Evolutionary conservation across 768 basidiomycete species (phyloP), one percentile per base, ranked within the genome.

Genomic region (Pulveroboletus ravenelii): DNA sequence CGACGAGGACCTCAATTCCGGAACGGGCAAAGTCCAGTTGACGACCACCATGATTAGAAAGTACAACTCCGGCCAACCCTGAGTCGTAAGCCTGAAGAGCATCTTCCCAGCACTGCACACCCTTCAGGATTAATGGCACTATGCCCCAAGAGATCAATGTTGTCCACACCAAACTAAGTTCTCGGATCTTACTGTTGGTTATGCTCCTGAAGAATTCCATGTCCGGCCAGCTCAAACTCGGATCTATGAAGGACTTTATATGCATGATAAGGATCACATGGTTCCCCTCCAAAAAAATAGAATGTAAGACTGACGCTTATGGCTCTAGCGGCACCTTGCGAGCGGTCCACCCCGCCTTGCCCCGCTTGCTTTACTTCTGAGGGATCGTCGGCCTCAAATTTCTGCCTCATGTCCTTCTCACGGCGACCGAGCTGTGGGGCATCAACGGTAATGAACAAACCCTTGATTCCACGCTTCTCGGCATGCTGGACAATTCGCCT

Each of bases 381-480:
- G 7, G 68, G 68, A 30, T 70, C 68, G 35, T 85, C 87, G 3
- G 87, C 92, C 35, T 88, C 90, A 53, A 97, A 97, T 64, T 93
- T 95, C 83, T 88, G 88, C 23, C 95, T 78, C 93, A 98, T 97
- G 63, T 98, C 95, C 52, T 94, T 93, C 67, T 95, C 93, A 52
- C 94, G 79, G 12, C 93, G 81, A 39, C 95, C 95, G 10, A 98
- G 83, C 58, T 96, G 93, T 6, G 95, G 95, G 0, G 95, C 95
- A 70, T 98, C 95, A 25, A 98, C 95, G 0, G 95, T 97, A 65
- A 98, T 96, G 69, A 98, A 97, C 12, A 98, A 73, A 4, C 79
- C 95, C 66, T 93, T 94, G 63, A 99, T 80, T 2, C 95, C 95
- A 25, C 93, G 81, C 55, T 78, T 73, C 69, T 94, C 93, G 1